phyloP scores from a whole-genome alignment of 2,329 filamentous ascomycete species.

The Aspergillus felis region DNA sequence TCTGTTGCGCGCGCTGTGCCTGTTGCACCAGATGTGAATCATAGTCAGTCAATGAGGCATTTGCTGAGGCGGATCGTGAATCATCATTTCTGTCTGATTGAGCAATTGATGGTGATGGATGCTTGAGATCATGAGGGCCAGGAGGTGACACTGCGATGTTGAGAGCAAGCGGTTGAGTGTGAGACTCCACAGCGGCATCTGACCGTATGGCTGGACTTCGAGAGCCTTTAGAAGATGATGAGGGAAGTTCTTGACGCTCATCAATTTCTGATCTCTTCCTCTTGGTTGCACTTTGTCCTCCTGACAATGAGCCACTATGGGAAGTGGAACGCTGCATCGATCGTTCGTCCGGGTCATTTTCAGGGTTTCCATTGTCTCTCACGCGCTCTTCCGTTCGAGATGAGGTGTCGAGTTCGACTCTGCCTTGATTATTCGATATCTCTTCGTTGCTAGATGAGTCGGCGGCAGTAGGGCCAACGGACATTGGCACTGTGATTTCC shows the following conservation, averaged over 20 bases:
- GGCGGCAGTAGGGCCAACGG: slow-evolving; percentile 9
- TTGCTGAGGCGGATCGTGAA: slow-evolving; percentile 22
- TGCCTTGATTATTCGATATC: slow-evolving; percentile 14
- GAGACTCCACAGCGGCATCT: slow-evolving; percentile 29
- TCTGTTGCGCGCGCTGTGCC: slow-evolving; percentile 44
- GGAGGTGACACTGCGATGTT: slow-evolving; percentile 18
- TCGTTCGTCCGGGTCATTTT: slow-evolving; percentile 20
- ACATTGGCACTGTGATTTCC: slow-evolving; percentile 20
- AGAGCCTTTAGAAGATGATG: slow-evolving; percentile 32
- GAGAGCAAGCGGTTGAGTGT: slow-evolving; percentile 14
- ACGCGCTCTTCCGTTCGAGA: slow-evolving; percentile 41
- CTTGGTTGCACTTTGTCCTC: slow-evolving; percentile 49
- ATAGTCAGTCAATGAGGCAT: slow-evolving; percentile 35
- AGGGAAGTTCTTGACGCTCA: slow-evolving; percentile 41
- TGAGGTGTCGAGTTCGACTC: slow-evolving; percentile 19
- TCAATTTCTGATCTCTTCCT: slow-evolving; percentile 65
- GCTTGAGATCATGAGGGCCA: slow-evolving; percentile 18
- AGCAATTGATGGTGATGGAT: slow-evolving; percentile 15
- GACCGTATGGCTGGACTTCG: slow-evolving; percentile 36
- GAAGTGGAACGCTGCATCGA: slow-evolving; percentile 24
- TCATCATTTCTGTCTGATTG: slow-evolving; percentile 30
- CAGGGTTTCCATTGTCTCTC: slow-evolving; percentile 46
- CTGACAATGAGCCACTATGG: slow-evolving; percentile 11
- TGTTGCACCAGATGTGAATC: slow-evolving; percentile 43
- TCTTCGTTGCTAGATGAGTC: slow-evolving; percentile 18